Evolutionary conservation across 345 rosid species (phyloP).

Genomic region (Eucalyptus cladocalyx): DNA sequence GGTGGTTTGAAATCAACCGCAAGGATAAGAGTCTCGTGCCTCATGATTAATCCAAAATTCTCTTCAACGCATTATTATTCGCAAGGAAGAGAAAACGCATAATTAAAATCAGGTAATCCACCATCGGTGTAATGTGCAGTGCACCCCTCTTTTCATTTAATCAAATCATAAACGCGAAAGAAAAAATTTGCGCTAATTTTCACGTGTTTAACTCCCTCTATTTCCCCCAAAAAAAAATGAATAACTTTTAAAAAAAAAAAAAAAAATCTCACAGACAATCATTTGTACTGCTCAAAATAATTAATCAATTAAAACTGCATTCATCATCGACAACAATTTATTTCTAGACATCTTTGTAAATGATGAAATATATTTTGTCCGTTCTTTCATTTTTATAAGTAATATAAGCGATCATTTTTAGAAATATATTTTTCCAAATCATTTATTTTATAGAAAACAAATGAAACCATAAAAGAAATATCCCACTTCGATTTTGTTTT

Average conservation of each 20-base stretch:
- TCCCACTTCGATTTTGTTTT: not conserved
- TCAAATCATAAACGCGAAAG: not conserved
- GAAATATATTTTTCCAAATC: fast-evolving
- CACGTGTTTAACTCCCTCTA: fast-evolving
- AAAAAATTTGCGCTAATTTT: not conserved
- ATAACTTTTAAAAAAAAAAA: fast-evolving
- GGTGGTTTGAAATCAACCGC: not conserved
- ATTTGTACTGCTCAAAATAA: not conserved
- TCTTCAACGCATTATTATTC: not conserved
- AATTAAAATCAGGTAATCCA: not conserved
- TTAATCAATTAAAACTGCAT: not conserved
- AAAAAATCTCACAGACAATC: fast-evolving
- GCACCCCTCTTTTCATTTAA: not conserved
- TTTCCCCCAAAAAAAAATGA: fast-evolving
- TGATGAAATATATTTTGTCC: not conserved
- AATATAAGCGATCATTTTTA: not conserved
- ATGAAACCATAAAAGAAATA: not conserved
- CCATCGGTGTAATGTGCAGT: not conserved
- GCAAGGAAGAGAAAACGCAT: not conserved
- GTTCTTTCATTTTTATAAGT: not conserved
- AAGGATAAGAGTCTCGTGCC: not conserved
- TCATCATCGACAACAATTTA: not conserved
- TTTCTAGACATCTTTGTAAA: not conserved
- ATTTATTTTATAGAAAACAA: not conserved
- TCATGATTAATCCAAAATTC: not conserved